Base-by-base conservation (phyloP, 2,329 filamentous ascomycete species). In the Proliferodiscus dingleyae region DNA sequence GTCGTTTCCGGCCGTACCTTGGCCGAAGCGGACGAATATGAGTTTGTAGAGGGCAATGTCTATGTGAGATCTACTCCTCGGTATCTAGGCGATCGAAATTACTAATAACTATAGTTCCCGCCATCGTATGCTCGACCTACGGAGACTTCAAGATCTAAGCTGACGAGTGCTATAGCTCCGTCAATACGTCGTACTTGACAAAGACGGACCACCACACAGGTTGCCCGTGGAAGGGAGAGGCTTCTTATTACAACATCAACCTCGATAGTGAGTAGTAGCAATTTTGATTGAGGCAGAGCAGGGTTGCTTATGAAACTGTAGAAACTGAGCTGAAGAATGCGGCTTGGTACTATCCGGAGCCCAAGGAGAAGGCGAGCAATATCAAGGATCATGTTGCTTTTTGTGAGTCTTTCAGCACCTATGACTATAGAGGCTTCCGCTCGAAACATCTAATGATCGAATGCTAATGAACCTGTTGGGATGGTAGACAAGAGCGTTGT, bases 21-120 rank as follows among this genome's bases (percentile, higher is more conserved):
- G 54, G 71, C 71, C 37, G 65, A 69, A 46, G 68, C 71, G 4
- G 66, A 71, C 48, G 62, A 63, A 7, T 74, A 68, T 55, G 68
- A 72, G 49, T 58, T 69, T 16, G 70, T 74, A 5, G 71, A 74
- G 48, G 71, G 70, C 23, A 74, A 73, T 53, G 63, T 73, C 51
- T 73, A 73, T 55, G 70, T 71, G 54, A 30, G 55, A 59, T 37
- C 22, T 47, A 23, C 13, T 16, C 37, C 9, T 7, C 5, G 9
- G 10, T 26, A 23, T n/a, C 3, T 13, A 19, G 10, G 18, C 16
- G 21, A 19, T 10, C 16, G 11, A 30, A 23, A 2, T 37, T 32
- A 29, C 47, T 61, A 22, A 59, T 42, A 29, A 19, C 34, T 36
- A 2, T 54, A 65, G 63, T 67, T 67, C 38, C 64, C 64, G 28